These are phyloP conservation scores for Auricularia cornea DNA, from an alignment of 768 basidiomycete genomes.

Conservation along the genomic window DNA sequence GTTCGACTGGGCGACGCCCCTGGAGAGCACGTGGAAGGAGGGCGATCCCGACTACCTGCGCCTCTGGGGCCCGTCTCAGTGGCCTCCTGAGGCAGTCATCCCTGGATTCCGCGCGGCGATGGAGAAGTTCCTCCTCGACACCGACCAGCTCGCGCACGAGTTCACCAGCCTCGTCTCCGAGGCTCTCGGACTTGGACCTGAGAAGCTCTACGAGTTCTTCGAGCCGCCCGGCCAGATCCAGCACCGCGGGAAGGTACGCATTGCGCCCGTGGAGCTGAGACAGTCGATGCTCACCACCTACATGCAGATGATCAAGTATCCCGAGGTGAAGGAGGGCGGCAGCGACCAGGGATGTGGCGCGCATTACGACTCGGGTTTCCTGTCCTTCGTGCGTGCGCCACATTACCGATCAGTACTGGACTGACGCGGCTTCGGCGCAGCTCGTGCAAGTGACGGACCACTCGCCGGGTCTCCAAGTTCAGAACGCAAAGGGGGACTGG, in stretches of 20 bases:
- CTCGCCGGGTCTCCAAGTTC: constrained; percentile 74
- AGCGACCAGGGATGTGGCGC: constrained; percentile 72
- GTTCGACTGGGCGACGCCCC: constrained; percentile 69
- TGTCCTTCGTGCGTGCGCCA: constrained; percentile 55
- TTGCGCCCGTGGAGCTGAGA: background rate
- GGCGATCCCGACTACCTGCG: constrained; percentile 59
- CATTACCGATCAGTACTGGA: background rate
- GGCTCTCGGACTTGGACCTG: constrained; percentile 54
- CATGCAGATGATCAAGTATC: constrained; percentile 59
- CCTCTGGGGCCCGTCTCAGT: constrained; percentile 49
- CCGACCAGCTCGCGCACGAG: constrained; percentile 50
- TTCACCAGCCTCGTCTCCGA: constrained; percentile 60
- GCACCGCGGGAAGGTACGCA: constrained; percentile 54
- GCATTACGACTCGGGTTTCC: constrained; percentile 74
- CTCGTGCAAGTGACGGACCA: constrained; percentile 73
- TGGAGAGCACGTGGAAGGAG: constrained; percentile 48
- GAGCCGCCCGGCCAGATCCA: constrained; percentile 55
- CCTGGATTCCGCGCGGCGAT: constrained; percentile 59
- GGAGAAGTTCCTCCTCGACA: constrained; percentile 50
- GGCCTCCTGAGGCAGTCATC: constrained; percentile 63
- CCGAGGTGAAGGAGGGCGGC: constrained; percentile 33
- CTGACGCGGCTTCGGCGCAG: constrained; percentile 26
- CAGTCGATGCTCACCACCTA: background rate
- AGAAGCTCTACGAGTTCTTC: constrained; percentile 57
- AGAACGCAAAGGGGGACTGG: constrained; percentile 74